Evolutionary conservation across 73 alveolate species (phyloP).

Genomic region (Stentor coeruleus): DNA sequence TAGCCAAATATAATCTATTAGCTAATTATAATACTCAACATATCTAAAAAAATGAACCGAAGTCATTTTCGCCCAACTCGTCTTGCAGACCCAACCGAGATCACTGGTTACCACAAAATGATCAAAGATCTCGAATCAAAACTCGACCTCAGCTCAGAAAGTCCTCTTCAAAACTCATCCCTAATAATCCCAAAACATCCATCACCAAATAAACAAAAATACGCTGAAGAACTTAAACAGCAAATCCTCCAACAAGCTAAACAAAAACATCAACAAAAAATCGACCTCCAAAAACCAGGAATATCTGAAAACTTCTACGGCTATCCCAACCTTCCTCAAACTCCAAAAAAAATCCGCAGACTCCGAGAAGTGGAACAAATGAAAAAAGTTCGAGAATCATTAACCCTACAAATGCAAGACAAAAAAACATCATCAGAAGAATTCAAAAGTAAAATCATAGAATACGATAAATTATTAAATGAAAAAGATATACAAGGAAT

Average conservation of each 20-base stretch:
- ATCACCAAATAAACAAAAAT: not conserved
- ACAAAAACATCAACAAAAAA: not conserved
- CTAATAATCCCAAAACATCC: not conserved
- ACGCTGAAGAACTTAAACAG: slow-evolving; percentile 5
- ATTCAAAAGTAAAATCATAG: not conserved
- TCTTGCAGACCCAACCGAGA: not conserved
- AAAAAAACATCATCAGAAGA: not conserved
- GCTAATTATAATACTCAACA: not conserved
- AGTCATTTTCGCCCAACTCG: not conserved
- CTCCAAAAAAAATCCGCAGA: not conserved
- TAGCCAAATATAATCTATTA: not conserved
- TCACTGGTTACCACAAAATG: not conserved
- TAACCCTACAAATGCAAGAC: not conserved
- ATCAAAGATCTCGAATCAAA: not conserved
- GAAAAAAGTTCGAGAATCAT: not conserved
- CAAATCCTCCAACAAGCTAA: not conserved
- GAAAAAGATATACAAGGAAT: not conserved
- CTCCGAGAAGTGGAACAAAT: too few relatives aligned
- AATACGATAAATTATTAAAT: not conserved
- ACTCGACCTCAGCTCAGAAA: not conserved
- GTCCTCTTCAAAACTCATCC: not conserved
- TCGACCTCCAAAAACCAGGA: not conserved
- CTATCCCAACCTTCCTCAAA: slow-evolving; percentile 18
- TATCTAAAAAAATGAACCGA: too few relatives aligned
- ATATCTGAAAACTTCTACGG: slow-evolving; percentile 14